Evolutionary conservation across 768 basidiomycete genomes (phyloP).

Genomic region (Lactarius quietus): DNA sequence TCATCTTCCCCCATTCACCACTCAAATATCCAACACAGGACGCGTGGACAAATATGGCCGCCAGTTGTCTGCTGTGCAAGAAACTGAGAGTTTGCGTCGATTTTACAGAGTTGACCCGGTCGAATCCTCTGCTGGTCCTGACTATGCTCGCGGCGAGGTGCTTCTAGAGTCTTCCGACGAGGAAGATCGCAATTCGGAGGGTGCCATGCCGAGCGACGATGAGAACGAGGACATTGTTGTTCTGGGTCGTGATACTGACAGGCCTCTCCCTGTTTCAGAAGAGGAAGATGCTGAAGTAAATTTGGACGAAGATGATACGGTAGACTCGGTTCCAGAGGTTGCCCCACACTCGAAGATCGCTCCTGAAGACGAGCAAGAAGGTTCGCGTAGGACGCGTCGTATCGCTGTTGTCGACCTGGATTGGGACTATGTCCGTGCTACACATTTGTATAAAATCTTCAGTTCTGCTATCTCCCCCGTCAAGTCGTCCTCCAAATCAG

Average conservation of each 20-base stretch:
- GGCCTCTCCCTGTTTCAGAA: constrained; percentile 40
- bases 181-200: constrained; percentile 47
- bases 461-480: constrained; percentile 74
- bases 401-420: constrained; percentile 94
- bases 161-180: constrained; percentile 87
- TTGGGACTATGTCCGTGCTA: constrained; percentile 93
- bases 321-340: constrained; percentile 71
- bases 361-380: constrained; percentile 36
- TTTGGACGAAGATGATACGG: constrained; percentile 71
- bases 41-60: constrained; percentile 92
- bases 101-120: constrained; percentile 71
- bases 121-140: constrained; percentile 43
- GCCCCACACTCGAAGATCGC: constrained; percentile 49
- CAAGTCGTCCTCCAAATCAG: constrained; percentile 37
- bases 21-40: constrained; percentile 24
- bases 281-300: constrained; percentile 60
- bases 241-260: constrained; percentile 46
- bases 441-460: constrained; percentile 89
- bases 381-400: constrained; percentile 53
- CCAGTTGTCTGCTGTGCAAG: constrained; percentile 58
- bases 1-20: constrained; percentile 15
- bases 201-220: constrained; percentile 40
- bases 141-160: constrained; percentile 88
- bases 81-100: constrained; percentile 69
- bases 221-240: constrained; percentile 49